phyloP scores from a whole-genome alignment of 305 asterid genomes.

The Rubia tinctorum region DNA sequence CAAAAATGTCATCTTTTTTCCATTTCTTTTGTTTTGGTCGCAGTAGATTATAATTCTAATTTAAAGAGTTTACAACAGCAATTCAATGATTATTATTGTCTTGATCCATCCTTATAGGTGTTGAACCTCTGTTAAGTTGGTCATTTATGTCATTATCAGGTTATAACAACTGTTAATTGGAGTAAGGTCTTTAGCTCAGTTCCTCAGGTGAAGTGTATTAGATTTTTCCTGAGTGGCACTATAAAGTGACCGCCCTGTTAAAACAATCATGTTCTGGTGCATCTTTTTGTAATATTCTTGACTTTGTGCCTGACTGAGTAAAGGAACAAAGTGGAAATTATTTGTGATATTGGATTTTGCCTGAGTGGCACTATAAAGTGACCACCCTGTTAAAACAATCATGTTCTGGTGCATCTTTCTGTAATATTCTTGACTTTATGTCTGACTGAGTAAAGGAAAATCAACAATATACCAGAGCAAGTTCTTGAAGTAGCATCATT shows the following conservation, averaged over 20 bases:
- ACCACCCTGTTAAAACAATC: slow-evolving; percentile 4
- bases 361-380: not conserved
- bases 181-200: slow-evolving; percentile 20
- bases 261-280: slow-evolving; percentile 7
- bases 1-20: slow-evolving; percentile 10
- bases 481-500: not conserved
- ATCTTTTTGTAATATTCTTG: slow-evolving; percentile 2
- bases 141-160: slow-evolving; percentile 36
- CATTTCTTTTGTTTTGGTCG: slow-evolving; percentile 26
- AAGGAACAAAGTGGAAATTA: not conserved
- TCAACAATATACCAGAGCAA: not conserved
- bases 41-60: slow-evolving; percentile 3
- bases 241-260: not conserved
- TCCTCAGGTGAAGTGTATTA: slow-evolving; percentile 18
- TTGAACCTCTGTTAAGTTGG: not conserved
- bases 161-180: slow-evolving; percentile 23
- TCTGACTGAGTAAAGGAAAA: not conserved
- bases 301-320: not conserved
- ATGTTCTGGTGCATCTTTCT: slow-evolving; percentile 1
- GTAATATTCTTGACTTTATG: slow-evolving; percentile 2
- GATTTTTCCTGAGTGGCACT: not conserved
- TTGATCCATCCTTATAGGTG: not conserved
- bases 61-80: not conserved
- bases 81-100: not conserved
- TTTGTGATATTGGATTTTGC: not conserved